Evolutionary conservation across 108 stramenopile genomes (phyloP), one percentile per base, ranked within the genome.

Genomic region (Fragilaria radians): DNA sequence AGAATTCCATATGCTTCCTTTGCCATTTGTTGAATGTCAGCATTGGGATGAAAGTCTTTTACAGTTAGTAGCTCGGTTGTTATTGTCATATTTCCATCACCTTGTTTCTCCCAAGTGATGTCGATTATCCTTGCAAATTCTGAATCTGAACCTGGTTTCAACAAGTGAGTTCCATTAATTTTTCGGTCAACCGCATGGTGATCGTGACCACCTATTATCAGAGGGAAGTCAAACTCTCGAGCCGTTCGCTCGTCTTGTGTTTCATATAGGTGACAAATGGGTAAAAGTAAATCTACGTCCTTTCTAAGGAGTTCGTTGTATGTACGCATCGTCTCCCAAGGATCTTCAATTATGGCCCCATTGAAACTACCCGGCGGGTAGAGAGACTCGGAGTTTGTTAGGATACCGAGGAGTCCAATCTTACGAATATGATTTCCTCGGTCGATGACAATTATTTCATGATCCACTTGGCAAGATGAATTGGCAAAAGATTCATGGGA

Each of bases 121-220:
- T 72, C 63, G 19, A 72, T 32, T 3, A 61, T 52, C n/a, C 47
- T 28, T 32, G 71, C 71, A 28, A 24, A 62, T 25, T 30, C 24
- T 0, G 52, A 65, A 62, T 72, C 54, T 19, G 29, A 1, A 25
- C 65, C 71, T 9, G 71, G 65, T 45, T 72, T 66, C 21, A 72
- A 19, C 0, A 72, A 24, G 9, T 27, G 52, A 11, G 71, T 72
- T 29, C 59, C 65, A 22, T 65, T 23, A 28, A 72, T 54, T 29
- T 46, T 32, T 17, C 36, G 54, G 25, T 72, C 65, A 29, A 66
- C 60, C 3, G 22, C 30, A 33, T 72, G 65, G 55, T 72, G 71
- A 61, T 72, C 71, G 45, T 72, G 71, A 5, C 71, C 71, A 4
- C 32, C 29, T 29, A 72, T 48, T 17, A 72, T 32, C 1, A 72